phyloP scores from a whole-genome alignment of 805 yeast genomes.

The Starmera amethionina region DNA sequence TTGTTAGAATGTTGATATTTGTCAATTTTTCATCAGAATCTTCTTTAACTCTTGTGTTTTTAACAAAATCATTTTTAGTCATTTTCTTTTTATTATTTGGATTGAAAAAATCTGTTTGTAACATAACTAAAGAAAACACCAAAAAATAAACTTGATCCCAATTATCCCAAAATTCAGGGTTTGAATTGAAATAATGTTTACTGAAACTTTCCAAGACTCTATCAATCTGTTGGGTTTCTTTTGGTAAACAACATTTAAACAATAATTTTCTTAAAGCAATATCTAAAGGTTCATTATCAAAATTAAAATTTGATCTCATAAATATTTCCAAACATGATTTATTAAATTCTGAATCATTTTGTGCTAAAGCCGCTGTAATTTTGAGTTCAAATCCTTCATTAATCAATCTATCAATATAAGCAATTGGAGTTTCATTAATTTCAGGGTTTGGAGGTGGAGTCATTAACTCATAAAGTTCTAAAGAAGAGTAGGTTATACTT shows the following conservation, averaged over 20 bases:
- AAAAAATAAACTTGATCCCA: slow-evolving; percentile 51
- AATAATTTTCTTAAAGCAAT: slow-evolving; percentile 52
- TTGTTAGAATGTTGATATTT: slow-evolving; percentile 19
- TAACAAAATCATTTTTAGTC: slow-evolving; percentile 52
- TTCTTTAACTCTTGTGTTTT: slow-evolving; percentile 29
- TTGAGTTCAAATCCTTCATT: slow-evolving; percentile 22
- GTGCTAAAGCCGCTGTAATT: slow-evolving; percentile 20
- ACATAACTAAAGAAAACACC: slow-evolving; percentile 54
- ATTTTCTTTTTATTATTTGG: slow-evolving; percentile 57
- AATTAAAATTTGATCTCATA: slow-evolving; percentile 32
- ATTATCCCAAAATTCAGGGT: slow-evolving; percentile 19
- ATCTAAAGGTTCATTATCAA: slow-evolving; percentile 50
- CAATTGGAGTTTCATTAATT: slow-evolving; percentile 18
- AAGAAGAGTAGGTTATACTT: slow-evolving; percentile 3
- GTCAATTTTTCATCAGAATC: slow-evolving; percentile 11
- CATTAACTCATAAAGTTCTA: slow-evolving; percentile 3
- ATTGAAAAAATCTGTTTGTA: slow-evolving; percentile 70
- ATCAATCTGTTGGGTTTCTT: slow-evolving; percentile 71
- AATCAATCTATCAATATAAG: slow-evolving; percentile 17
- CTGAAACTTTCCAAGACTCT: slow-evolving; percentile 53
- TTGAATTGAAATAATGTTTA: slow-evolving; percentile 30
- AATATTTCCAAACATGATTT: slow-evolving; percentile 18
- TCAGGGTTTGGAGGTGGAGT: slow-evolving; percentile 20
- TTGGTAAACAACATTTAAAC: slow-evolving; percentile 50
- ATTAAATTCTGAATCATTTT: slow-evolving; percentile 17